phyloP scores from a whole-genome alignment of 345 rosid genomes.

The Lumnitzera littorea region DNA sequence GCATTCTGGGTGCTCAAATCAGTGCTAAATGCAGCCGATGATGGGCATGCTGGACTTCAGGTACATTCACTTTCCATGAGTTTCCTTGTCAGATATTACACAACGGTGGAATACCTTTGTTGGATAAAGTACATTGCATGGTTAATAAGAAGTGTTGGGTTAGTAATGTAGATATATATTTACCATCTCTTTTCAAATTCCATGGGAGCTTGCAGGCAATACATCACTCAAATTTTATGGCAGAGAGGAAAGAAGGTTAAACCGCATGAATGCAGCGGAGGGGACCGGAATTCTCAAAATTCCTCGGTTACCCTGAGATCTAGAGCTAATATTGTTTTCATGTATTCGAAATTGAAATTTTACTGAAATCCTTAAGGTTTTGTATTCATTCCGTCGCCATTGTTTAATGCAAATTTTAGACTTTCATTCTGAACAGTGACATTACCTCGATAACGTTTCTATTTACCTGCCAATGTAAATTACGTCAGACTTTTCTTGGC shows the following conservation, averaged over 20 bases:
- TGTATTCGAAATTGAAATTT: too few relatives aligned
- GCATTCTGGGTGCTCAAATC: constrained; percentile 88
- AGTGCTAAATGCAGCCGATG: constrained; percentile 86
- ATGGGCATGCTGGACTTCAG: constrained; percentile 94
- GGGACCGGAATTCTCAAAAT: constrained; percentile 74
- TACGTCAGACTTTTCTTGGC: too few relatives aligned
- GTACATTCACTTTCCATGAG: constrained; percentile 17
- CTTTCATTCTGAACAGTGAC: too few relatives aligned
- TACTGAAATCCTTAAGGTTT: too few relatives aligned
- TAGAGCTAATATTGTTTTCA: background rate
- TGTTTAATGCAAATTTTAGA: too few relatives aligned
- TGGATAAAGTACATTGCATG: too few relatives aligned
- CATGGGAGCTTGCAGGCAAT: constrained; percentile 76
- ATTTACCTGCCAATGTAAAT: too few relatives aligned
- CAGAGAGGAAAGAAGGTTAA: constrained; percentile 79
- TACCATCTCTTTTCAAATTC: background rate
- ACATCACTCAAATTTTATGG: constrained; percentile 83
- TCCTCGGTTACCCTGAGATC: constrained; percentile 51
- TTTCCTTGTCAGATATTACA: too few relatives aligned
- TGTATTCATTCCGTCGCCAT: too few relatives aligned
- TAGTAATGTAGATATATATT: too few relatives aligned
- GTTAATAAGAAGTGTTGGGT: too few relatives aligned
- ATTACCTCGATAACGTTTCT: too few relatives aligned
- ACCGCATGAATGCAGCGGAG: constrained; percentile 64
- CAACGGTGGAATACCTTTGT: background rate